phyloP scores from a whole-genome alignment of 345 rosid genomes.

The Acer campestre region DNA sequence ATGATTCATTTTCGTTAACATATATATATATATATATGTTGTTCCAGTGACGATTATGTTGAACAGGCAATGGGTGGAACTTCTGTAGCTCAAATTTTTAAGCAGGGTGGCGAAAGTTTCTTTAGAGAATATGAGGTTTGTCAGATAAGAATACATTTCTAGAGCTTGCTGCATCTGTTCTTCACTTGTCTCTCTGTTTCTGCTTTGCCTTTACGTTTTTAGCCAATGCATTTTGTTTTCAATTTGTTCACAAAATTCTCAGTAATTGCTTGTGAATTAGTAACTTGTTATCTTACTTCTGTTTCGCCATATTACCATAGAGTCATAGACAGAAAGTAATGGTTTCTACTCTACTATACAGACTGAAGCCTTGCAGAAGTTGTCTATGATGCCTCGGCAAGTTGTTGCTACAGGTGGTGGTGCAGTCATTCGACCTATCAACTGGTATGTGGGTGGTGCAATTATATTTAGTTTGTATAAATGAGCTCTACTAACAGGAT shows the following conservation, averaged over 20 bases:
- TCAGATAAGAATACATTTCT: neutral
- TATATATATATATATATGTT: neutral
- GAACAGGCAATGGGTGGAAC: conserved; percentile 39
- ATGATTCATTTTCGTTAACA: too few relatives aligned
- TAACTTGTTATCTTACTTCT: neutral
- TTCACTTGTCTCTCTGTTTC: neutral
- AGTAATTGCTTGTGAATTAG: neutral
- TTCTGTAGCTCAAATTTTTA: conserved; percentile 46
- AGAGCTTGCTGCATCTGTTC: neutral
- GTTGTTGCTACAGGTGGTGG: conserved; percentile 61
- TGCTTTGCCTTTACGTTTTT: neutral
- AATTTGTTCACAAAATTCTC: too few relatives aligned
- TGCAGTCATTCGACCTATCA: conserved; percentile 42
- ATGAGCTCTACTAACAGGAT: neutral
- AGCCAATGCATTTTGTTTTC: neutral
- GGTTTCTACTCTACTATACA: conserved; percentile 13
- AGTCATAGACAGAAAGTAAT: neutral
- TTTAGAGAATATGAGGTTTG: conserved; percentile 55
- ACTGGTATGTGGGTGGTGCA: conserved; percentile 24
- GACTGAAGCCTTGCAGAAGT: conserved; percentile 44
- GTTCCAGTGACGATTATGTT: conserved; percentile 40
- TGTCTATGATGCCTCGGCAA: conserved; percentile 34
- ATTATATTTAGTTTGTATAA: neutral
- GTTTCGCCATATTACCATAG: too few relatives aligned
- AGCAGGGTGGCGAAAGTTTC: conserved; percentile 37